Evolutionary conservation across 1,284 basidiomycete genomes (phyloP).

Genomic region (Fomitopsis betulina): DNA sequence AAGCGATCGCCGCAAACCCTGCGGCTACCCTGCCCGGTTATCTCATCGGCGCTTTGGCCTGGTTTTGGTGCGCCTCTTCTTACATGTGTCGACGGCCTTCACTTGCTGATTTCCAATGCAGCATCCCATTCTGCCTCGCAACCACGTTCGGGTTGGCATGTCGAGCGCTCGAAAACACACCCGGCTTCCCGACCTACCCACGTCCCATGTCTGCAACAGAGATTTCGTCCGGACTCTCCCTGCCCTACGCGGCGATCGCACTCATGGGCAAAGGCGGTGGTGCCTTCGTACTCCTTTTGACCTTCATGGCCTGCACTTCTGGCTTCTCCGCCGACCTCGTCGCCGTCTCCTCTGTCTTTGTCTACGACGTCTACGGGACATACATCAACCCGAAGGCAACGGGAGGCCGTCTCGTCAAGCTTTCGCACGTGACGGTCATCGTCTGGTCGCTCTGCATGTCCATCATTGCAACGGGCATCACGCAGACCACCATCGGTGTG

Average conservation of each 20-base stretch:
- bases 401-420: constrained; percentile 20
- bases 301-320: constrained; percentile 40
- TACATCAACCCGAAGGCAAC: constrained; percentile 37
- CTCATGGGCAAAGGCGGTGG: constrained; percentile 10
- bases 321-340: constrained; percentile 43
- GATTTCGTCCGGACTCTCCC: constrained; percentile 5
- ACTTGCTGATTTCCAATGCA: not conserved
- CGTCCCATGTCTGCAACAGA: not conserved
- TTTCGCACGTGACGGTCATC: constrained; percentile 9
- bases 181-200: not conserved
- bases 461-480: constrained; percentile 19
- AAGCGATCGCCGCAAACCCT: constrained; percentile 27
- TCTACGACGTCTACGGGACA: constrained; percentile 41
- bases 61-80: constrained; percentile 23
- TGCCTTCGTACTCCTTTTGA: constrained; percentile 26
- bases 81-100: not conserved
- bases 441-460: constrained; percentile 15
- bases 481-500: constrained; percentile 25
- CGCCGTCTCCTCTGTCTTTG: constrained; percentile 40
- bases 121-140: not conserved
- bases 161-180: not conserved
- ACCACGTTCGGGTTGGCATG: not conserved
- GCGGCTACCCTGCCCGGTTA: constrained; percentile 27
- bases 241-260: constrained; percentile 5
- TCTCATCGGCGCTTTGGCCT: constrained; percentile 34